Evolutionary conservation across 306 rosid genomes (phyloP).

Genomic region (Quercus rubra): DNA sequence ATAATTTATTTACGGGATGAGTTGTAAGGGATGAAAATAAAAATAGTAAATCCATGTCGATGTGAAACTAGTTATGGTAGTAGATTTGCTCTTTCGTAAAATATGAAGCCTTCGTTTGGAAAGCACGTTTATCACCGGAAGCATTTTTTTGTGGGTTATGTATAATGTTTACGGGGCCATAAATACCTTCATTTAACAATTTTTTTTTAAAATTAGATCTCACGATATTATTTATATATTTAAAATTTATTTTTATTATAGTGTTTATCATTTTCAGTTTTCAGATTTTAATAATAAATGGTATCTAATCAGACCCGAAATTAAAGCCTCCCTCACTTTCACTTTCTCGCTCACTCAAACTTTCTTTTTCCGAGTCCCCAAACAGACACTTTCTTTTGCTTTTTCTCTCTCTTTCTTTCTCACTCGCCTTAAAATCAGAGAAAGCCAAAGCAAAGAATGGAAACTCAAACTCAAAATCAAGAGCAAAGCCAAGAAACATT

Average conservation of each 20-base stretch:
- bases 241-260: no score
- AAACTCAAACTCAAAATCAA: constrained; percentile 5
- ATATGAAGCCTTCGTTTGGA: no score
- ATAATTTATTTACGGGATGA: accelerated
- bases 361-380: constrained; percentile 35
- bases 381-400: constrained; percentile 23
- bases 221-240: accelerated
- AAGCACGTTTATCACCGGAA: accelerated
- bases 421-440: constrained; percentile 23
- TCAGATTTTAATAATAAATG: accelerated
- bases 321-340: constrained; percentile 2
- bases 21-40: no score
- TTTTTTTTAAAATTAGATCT: accelerated
- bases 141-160: accelerated
- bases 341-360: neutral
- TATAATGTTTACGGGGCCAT: accelerated
- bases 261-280: no score
- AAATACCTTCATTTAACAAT: accelerated
- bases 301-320: neutral
- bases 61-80: no score
- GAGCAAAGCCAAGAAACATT: neutral
- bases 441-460: constrained; percentile 13
- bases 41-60: accelerated
- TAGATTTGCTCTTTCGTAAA: no score
- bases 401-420: neutral